These are phyloP conservation scores for Eucommia ulmoides DNA, from an alignment of 257 asterid species.

Conservation along the genomic window DNA sequence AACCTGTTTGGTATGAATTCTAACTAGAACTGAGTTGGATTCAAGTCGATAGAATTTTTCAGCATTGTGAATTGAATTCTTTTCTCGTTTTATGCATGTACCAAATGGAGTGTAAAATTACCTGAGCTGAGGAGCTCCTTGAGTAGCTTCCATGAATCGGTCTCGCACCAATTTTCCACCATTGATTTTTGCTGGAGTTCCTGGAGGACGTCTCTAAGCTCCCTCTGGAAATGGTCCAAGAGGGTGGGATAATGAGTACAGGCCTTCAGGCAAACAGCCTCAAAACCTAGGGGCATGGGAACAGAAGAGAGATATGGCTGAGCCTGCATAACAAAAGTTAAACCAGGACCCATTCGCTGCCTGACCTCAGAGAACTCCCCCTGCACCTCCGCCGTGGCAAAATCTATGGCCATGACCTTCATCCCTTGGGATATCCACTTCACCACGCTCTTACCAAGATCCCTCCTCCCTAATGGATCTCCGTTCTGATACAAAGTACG, in stretches of 20 bases:
- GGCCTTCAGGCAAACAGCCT: slow-evolving; percentile 73
- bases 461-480: slow-evolving; percentile 74
- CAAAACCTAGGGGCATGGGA: slow-evolving; percentile 88
- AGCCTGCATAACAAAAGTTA: slow-evolving; percentile 78
- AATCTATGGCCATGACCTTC: slow-evolving; percentile 82
- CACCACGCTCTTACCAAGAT: slow-evolving; percentile 71
- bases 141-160: slow-evolving; percentile 81
- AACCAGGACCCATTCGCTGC: slow-evolving; percentile 74
- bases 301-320: slow-evolving; percentile 83
- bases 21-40: too few relatives aligned
- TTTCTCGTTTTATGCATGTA: too few relatives aligned
- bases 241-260: slow-evolving; percentile 94
- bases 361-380: slow-evolving; percentile 56
- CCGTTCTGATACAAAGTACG: slow-evolving; percentile 47
- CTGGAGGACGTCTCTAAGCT: slow-evolving; percentile 75
- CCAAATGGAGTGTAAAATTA: slow-evolving; percentile 8
- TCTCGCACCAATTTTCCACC: slow-evolving; percentile 56
- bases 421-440: slow-evolving; percentile 78
- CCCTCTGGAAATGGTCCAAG: slow-evolving; percentile 92
- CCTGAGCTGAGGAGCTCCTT: slow-evolving; percentile 86
- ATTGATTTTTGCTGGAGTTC: slow-evolving; percentile 44
- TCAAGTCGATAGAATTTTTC: too few relatives aligned
- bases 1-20: too few relatives aligned
- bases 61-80: too few relatives aligned
- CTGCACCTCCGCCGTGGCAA: slow-evolving; percentile 52